Evolutionary conservation across 768 basidiomycete genomes (phyloP).

Genomic region (Pleurotus eryngii): DNA sequence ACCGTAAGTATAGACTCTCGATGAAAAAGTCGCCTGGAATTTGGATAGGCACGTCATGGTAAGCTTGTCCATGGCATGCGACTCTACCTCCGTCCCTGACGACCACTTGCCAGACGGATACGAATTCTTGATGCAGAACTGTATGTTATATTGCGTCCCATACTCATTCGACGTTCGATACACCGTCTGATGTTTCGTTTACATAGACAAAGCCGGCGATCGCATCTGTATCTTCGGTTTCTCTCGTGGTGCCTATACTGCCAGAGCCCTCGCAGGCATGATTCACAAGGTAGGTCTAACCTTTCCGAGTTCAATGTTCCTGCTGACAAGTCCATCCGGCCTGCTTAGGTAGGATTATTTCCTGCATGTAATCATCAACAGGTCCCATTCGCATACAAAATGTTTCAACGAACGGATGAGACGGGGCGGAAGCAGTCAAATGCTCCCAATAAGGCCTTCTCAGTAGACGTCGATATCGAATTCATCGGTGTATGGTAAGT

Average conservation of each 20-base stretch:
- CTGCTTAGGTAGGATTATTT: constrained; percentile 33
- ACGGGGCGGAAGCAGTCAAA: constrained; percentile 45
- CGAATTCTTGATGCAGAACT: constrained; percentile 35
- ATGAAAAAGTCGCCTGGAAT: constrained; percentile 48
- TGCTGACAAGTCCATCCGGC: too few relatives aligned
- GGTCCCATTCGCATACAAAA: constrained; percentile 61
- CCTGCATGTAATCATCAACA: constrained; percentile 49
- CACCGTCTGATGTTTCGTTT: background rate
- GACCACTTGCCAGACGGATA: background rate
- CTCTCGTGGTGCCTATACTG: constrained; percentile 64
- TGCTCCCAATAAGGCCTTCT: constrained; percentile 56
- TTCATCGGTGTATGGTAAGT: constrained; percentile 57
- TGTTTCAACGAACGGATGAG: constrained; percentile 52
- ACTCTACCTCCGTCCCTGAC: background rate
- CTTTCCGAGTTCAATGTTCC: too few relatives aligned
- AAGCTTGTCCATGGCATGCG: constrained; percentile 9
- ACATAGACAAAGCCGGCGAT: constrained; percentile 46
- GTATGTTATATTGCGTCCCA: constrained; percentile 37
- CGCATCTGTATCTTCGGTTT: constrained; percentile 67
- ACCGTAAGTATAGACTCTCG: constrained; percentile 32
- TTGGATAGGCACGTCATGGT: constrained; percentile 49
- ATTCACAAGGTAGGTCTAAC: constrained; percentile 34
- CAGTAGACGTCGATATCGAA: constrained; percentile 49
- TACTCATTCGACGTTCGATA: constrained; percentile 41
- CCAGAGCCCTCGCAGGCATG: constrained; percentile 52